Evolutionary conservation across 768 basidiomycete genomes (phyloP).

Genomic region (Suillus clintonianus): DNA sequence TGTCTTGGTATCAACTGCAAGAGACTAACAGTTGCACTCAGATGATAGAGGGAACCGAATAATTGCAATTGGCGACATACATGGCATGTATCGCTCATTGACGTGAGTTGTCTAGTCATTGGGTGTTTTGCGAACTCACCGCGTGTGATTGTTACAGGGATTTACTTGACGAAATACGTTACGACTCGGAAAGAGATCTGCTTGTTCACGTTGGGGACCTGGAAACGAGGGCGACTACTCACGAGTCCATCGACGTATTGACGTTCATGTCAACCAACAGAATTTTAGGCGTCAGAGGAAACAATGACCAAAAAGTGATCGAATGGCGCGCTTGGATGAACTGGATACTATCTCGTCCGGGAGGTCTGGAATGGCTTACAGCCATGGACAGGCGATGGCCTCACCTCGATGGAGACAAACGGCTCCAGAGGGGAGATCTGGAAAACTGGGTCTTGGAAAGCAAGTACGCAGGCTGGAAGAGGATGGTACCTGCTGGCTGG

Average conservation of each 20-base stretch:
- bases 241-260: conserved; percentile 64
- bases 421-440: conserved; percentile 16
- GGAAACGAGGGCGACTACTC: conserved; percentile 65
- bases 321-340: conserved; percentile 89
- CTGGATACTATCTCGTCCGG: conserved; percentile 59
- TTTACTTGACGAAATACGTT: conserved; percentile 64
- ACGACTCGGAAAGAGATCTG: conserved; percentile 59
- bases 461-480: conserved; percentile 45
- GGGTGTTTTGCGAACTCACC: conserved; percentile 8
- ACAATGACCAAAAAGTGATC: conserved; percentile 90
- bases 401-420: conserved; percentile 32
- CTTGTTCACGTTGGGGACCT: conserved; percentile 87
- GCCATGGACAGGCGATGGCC: conserved; percentile 47
- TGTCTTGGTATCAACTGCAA: neutral
- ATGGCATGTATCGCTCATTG: conserved; percentile 75
- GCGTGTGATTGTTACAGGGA: conserved; percentile 39
- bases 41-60: conserved; percentile 56
- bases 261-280: conserved; percentile 62
- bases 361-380: conserved; percentile 55
- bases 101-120: conserved; percentile 46
- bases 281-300: conserved; percentile 84
- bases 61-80: conserved; percentile 86
- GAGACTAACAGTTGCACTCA: conserved; percentile 21
- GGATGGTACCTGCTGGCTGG: conserved; percentile 67
- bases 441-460: conserved; percentile 38